Conservation (phyloP, 768 basidiomycete species). For the Serendipita sp. region DNA sequence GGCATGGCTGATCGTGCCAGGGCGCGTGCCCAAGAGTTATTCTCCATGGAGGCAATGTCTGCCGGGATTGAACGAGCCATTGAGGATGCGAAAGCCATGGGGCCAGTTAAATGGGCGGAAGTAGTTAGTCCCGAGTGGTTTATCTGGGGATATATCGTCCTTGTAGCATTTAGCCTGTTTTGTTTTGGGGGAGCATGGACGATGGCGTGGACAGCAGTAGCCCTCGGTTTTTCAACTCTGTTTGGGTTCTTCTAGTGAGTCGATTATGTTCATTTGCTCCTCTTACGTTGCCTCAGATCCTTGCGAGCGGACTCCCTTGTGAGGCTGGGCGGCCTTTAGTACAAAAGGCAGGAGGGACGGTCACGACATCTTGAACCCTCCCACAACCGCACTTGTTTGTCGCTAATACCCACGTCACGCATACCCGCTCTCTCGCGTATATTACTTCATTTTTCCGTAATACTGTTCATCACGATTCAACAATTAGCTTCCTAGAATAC, state of each 20-base stretch:
- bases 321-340: too few relatives aligned
- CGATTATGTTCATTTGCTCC: not conserved
- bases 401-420: too few relatives aligned
- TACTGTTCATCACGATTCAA: too few relatives aligned
- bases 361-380: too few relatives aligned
- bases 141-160: not conserved
- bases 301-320: too few relatives aligned
- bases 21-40: slow-evolving; percentile 43
- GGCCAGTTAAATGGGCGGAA: slow-evolving; percentile 20
- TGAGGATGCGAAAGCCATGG: slow-evolving; percentile 39
- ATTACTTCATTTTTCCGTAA: too few relatives aligned
- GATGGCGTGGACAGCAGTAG: not conserved
- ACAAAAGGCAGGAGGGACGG: too few relatives aligned
- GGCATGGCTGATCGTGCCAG: slow-evolving; percentile 40
- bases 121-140: not conserved
- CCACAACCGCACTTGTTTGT: too few relatives aligned
- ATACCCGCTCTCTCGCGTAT: too few relatives aligned
- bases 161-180: not conserved
- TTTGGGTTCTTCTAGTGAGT: not conserved
- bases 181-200: not conserved
- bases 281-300: too few relatives aligned
- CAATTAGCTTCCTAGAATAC: too few relatives aligned
- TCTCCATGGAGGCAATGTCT: slow-evolving; percentile 67
- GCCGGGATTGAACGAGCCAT: slow-evolving; percentile 40
- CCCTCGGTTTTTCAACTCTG: not conserved